These are phyloP conservation scores for Phoma sp. DNA, from an alignment of 2,329 filamentous ascomycete genomes.

Conservation along the genomic window DNA sequence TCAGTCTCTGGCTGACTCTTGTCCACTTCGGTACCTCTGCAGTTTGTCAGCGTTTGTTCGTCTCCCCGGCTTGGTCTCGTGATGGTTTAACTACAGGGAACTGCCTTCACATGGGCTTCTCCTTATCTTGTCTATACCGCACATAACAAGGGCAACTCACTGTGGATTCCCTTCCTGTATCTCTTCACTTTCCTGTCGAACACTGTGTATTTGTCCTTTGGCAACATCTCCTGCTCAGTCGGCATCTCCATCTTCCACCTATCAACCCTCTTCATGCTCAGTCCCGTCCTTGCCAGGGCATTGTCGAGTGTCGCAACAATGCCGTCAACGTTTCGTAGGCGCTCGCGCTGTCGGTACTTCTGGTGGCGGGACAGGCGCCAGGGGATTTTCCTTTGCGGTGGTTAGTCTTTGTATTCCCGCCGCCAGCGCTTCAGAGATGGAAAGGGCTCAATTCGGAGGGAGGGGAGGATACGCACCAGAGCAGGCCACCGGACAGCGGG, in stretches of 20 bases:
- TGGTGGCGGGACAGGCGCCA: conserved; percentile 87
- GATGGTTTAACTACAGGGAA: too few relatives aligned
- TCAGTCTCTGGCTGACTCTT: conserved; percentile 88
- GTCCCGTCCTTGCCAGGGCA: conserved; percentile 74
- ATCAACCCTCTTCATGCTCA: conserved; percentile 77
- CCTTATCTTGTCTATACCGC: background rate
- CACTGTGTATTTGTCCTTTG: conserved; percentile 96
- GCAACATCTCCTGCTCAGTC: conserved; percentile 91
- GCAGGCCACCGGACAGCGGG: conserved; percentile 47
- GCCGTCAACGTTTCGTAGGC: conserved; percentile 72
- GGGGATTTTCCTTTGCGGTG: conserved; percentile 81
- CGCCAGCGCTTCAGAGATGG: background rate
- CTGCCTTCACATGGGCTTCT: too few relatives aligned
- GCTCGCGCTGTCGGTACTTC: conserved; percentile 49
- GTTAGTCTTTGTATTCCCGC: conserved; percentile 1
- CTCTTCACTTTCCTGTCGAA: conserved; percentile 96
- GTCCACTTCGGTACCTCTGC: conserved; percentile 74
- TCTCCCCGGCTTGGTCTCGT: too few relatives aligned
- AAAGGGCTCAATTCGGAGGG: background rate
- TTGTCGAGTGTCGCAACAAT: conserved; percentile 84
- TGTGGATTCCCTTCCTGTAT: conserved; percentile 97
- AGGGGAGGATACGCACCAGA: conserved; percentile 39
- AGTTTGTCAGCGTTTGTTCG: conserved; percentile 67
- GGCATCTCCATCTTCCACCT: conserved; percentile 97
- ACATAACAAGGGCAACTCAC: conserved; percentile 61